A percentile compares a stretch with the other conserved stretches of the same genome.
phyloP scores from a whole-genome alignment of 2,329 filamentous ascomycete species.

The Sphaerulina musiva region DNA sequence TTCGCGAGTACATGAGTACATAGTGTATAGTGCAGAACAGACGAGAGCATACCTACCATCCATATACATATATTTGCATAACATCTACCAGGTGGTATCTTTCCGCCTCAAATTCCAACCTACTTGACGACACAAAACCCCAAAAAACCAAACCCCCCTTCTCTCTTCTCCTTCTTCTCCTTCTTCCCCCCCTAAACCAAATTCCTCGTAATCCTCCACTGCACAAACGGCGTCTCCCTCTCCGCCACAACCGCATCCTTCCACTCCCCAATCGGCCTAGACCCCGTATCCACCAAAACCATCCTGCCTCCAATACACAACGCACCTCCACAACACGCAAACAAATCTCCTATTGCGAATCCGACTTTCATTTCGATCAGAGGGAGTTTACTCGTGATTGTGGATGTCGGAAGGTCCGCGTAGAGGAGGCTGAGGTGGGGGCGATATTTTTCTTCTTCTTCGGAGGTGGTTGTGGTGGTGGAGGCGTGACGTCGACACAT shows the following conservation, averaged over 20 bases:
- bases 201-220: conserved; percentile 22
- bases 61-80: too few species aligned
- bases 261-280: conserved; percentile 18
- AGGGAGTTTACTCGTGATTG: conserved; percentile 17
- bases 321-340: conserved; percentile 25
- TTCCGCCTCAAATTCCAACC: too few species aligned
- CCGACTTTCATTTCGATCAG: conserved; percentile 26
- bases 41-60: too few species aligned
- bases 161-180: too few species aligned
- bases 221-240: conserved; percentile 20
- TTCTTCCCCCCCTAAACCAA: conserved; percentile 12
- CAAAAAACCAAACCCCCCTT: too few species aligned
- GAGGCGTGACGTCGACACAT: conserved; percentile 1
- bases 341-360: conserved; percentile 24
- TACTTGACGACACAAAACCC: too few species aligned
- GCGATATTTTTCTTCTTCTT: conserved; percentile 12
- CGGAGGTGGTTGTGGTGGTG: too few species aligned
- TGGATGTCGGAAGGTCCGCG: conserved; percentile 16
- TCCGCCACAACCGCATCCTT: conserved; percentile 16
- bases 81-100: too few species aligned
- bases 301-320: conserved; percentile 23
- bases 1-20: too few species aligned
- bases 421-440: conserved; percentile 24
- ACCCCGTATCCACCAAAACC: conserved; percentile 24
- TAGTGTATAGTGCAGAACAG: too few species aligned